Percentiles rank a stretch among this genome's conserved stretches.
phyloP scores from a whole-genome alignment of 1,284 basidiomycete species.

The Athelia sp. region DNA sequence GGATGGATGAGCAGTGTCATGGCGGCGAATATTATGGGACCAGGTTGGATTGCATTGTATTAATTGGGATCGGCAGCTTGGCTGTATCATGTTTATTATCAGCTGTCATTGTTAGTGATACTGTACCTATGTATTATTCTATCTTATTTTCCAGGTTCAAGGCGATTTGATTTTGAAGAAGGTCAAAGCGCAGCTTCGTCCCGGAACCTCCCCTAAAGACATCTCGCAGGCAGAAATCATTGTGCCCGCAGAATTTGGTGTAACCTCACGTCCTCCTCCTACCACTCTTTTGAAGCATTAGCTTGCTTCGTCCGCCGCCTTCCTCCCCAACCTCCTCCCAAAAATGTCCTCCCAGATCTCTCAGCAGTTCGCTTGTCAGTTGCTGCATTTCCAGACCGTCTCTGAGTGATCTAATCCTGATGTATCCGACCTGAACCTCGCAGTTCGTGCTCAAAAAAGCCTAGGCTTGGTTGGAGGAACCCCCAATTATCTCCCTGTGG shows the following conservation, averaged over 20 bases:
- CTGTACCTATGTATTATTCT: no score
- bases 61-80: background rate
- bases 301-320: slow-evolving; percentile 60
- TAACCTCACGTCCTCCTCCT: slow-evolving; percentile 8
- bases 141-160: no score
- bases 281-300: slow-evolving; percentile 58
- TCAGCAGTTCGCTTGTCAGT: slow-evolving; percentile 80
- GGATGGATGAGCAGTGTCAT: background rate
- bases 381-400: background rate
- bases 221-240: background rate
- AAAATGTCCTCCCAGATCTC: slow-evolving; percentile 62
- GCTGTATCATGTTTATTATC: no score
- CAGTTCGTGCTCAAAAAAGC: slow-evolving; percentile 92
- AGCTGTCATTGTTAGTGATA: no score
- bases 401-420: slow-evolving; percentile 9
- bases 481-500: slow-evolving; percentile 69
- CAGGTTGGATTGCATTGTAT: background rate
- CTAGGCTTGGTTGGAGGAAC: slow-evolving; percentile 81
- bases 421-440: slow-evolving; percentile 1
- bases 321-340: slow-evolving; percentile 23
- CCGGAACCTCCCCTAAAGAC: background rate
- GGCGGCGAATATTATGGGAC: background rate
- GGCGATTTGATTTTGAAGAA: background rate
- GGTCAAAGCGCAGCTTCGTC: background rate
- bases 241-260: background rate